phyloP scores from a whole-genome alignment of 805 yeast genomes.

The Peterozyma toletana region DNA sequence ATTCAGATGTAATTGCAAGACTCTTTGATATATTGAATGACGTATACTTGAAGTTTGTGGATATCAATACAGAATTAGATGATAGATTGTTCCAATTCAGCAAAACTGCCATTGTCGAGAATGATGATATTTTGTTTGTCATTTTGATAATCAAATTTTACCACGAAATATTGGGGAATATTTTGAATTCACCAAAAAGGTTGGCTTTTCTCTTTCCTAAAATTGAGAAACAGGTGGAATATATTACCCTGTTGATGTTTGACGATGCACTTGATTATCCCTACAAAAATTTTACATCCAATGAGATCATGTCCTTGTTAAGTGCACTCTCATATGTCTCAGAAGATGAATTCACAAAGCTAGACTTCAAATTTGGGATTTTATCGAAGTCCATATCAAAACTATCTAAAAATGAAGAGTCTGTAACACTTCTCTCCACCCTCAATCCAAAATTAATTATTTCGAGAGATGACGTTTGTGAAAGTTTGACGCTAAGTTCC shows the following conservation, averaged over 20 bases:
- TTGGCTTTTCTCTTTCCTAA: background rate
- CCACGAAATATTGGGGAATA: background rate
- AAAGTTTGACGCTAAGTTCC: background rate
- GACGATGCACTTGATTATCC: background rate
- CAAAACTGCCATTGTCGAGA: background rate
- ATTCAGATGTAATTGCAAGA: conserved; percentile 1
- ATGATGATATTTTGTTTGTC: conserved; percentile 4
- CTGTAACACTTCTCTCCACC: background rate
- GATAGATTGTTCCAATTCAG: background rate
- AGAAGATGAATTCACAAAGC: background rate
- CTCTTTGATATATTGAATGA: conserved; percentile 1
- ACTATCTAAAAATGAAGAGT: background rate
- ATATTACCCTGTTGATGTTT: background rate
- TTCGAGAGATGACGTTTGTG: background rate
- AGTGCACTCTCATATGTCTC: conserved; percentile 1
- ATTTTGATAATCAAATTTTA: conserved; percentile 1
- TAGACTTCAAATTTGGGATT: background rate
- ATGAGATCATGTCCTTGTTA: conserved; percentile 1
- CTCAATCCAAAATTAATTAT: background rate
- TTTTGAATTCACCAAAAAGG: background rate
- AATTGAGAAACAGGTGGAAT: background rate
- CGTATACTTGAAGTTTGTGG: conserved; percentile 3
- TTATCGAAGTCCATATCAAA: background rate
- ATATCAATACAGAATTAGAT: background rate
- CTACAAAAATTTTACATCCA: background rate